A percentile compares a stretch with the other conserved stretches of the same genome.
Evolutionary conservation across 179 eudicot genomes (phyloP).

Genomic region (Sideroxylon spinosum): DNA sequence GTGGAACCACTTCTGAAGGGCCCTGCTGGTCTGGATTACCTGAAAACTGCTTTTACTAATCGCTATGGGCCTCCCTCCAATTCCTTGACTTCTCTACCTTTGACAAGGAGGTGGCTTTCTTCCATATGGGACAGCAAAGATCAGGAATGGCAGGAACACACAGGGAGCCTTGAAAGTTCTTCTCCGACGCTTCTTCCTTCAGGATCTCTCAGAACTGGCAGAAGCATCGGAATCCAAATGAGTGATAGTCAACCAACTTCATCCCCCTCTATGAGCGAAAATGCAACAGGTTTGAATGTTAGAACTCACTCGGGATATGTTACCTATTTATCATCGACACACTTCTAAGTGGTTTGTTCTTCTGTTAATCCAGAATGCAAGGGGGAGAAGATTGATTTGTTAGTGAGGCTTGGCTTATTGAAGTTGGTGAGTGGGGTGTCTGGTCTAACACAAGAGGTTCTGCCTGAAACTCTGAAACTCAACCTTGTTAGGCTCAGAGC

Average conservation of each 20-base stretch:
- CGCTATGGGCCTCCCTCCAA: slow-evolving; percentile 63
- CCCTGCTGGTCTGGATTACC: slow-evolving; percentile 70
- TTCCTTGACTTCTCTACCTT: slow-evolving; percentile 53
- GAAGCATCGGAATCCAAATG: slow-evolving; percentile 34
- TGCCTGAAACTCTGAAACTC: slow-evolving; percentile 85
- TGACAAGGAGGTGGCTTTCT: slow-evolving; percentile 68
- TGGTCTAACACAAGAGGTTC: slow-evolving; percentile 51
- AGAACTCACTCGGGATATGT: not conserved
- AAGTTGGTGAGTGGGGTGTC: slow-evolving; percentile 60
- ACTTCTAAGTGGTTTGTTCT: not conserved
- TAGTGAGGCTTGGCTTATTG: slow-evolving; percentile 69
- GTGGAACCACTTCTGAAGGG: slow-evolving; percentile 83
- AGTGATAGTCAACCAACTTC: slow-evolving; percentile 18
- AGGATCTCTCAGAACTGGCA: slow-evolving; percentile 70
- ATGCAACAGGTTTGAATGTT: not conserved
- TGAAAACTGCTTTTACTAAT: slow-evolving; percentile 54
- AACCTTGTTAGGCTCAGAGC: slow-evolving; percentile 60
- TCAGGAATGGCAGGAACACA: slow-evolving; percentile 73
- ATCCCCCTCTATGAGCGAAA: slow-evolving; percentile 12
- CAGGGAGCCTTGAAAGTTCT: slow-evolving; percentile 24
- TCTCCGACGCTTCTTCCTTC: slow-evolving; percentile 45
- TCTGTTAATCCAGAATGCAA: slow-evolving; percentile 47
- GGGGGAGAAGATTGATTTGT: slow-evolving; percentile 71
- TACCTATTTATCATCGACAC: not conserved
- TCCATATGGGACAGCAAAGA: slow-evolving; percentile 38